These are phyloP conservation scores for Suillus brevipes DNA, from an alignment of 768 basidiomycete genomes.

Conservation along the genomic window DNA sequence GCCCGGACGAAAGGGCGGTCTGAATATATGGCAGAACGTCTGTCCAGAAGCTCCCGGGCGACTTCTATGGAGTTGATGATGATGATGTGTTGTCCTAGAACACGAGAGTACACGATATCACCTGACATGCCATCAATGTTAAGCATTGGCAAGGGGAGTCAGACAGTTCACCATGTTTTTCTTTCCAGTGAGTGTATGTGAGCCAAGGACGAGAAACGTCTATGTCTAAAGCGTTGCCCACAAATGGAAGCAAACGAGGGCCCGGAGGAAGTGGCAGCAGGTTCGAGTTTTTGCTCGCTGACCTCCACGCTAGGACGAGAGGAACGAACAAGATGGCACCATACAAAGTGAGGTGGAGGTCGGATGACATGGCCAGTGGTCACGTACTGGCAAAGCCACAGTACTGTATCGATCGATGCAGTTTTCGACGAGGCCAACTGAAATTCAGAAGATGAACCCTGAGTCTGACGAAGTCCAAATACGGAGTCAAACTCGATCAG, in stretches of 20 bases:
- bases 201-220: conserved; percentile 11
- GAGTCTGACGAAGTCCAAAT: too few relatives aligned
- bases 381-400: too few relatives aligned
- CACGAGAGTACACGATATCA: conserved; percentile 14
- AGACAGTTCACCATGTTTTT: conserved; percentile 12
- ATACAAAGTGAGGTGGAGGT: background rate
- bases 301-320: background rate
- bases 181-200: conserved; percentile 17
- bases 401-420: background rate
- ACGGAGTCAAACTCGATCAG: too few relatives aligned
- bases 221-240: conserved; percentile 16
- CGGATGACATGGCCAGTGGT: background rate
- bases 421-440: background rate
- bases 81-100: conserved; percentile 12
- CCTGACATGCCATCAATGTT: conserved; percentile 5
- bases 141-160: background rate
- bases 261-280: conserved; percentile 15
- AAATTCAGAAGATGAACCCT: background rate
- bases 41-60: conserved; percentile 15
- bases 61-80: conserved; percentile 16
- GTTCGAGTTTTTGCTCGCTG: background rate
- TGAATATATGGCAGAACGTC: conserved; percentile 19
- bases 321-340: background rate
- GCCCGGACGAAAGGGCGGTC: conserved; percentile 13
- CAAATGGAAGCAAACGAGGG: conserved; percentile 13